Evolutionary conservation across 345 rosid genomes (phyloP).

Genomic region (Ricinus communis): DNA sequence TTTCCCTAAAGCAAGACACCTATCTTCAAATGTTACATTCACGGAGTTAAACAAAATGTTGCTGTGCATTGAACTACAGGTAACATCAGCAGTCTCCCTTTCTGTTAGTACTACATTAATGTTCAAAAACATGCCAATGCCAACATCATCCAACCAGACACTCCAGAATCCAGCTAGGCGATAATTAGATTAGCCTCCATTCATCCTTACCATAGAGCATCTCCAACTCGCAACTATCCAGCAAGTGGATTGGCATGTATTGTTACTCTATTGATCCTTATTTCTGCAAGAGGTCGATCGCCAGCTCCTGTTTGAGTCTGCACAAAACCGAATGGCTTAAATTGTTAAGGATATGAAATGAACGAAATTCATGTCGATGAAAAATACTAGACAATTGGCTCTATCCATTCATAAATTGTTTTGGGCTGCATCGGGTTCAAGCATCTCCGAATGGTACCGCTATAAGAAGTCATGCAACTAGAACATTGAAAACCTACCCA

Average conservation of each 20-base stretch:
- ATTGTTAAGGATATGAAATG: not conserved
- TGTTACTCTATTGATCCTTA: constrained; percentile 88
- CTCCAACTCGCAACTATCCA: constrained; percentile 38
- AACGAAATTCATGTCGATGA: too few relatives aligned
- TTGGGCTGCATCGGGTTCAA: not conserved
- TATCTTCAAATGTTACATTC: not conserved
- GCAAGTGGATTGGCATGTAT: constrained; percentile 98
- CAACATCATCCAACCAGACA: constrained; percentile 2
- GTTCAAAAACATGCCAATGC: constrained; percentile 1
- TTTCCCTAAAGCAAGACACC: too few relatives aligned
- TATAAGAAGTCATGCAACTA: not conserved
- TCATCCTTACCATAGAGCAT: constrained; percentile 54
- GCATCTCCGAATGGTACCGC: not conserved
- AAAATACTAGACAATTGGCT: not conserved
- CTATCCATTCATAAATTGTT: too few relatives aligned
- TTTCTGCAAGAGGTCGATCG: constrained; percentile 95
- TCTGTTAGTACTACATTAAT: not conserved
- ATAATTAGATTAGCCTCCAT: constrained; percentile 98
- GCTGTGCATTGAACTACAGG: not conserved
- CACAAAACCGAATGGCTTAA: constrained; percentile 14
- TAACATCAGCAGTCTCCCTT: not conserved
- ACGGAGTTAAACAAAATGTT: not conserved
- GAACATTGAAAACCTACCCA: not conserved
- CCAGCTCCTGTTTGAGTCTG: constrained; percentile 92
- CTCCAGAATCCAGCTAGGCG: constrained; percentile 43